Base-by-base conservation (phyloP, 805 yeast genomes). In the Metschnikowia orientalis region DNA sequence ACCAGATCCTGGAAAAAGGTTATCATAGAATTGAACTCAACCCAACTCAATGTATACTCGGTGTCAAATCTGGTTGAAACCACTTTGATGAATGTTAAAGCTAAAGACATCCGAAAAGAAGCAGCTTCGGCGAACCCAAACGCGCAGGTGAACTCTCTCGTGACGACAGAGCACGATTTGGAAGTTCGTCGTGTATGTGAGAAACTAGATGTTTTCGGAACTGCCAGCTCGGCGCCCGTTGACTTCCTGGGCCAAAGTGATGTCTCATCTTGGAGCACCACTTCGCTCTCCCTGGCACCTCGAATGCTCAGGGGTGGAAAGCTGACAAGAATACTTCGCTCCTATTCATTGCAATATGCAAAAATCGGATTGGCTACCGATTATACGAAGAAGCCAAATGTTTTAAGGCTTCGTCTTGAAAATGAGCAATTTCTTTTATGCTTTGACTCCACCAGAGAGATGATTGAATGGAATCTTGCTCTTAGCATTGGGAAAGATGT, bases 301-400 rank as follows among this genome's bases (percentile, higher is more conserved):
- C 21, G 23, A 16, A 26, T 22, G n/a, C 21, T 29, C 21, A 40
- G 24, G 8, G 14, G 4, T 14, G 21, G 26, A 27, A 28, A 30
- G 15, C 34, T 29, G 10, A 27, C 26, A 19, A 28, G 27, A 8
- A 30, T 82, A 18, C 46, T 72, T n/a, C 69, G 79, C 42, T 74
- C 87, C 0, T 89, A 77, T 56, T 78, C 95, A 2, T 66, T 90
- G 23, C 97, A 92, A 57, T 79, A 80, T 58, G 89, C 92, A 8
- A 78, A 71, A 47, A 60, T 85, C 27, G 98, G 98, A 0, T 63
- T 87, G 9, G 96, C 97, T 0, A 67, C 76, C 2, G 98, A 90
- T 57, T 87, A 87, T 57, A 73, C 71, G 37, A 86, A 87, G 54
- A 73, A 72, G 42, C 68, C 74, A 11, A 73, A 77, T 50, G 85